Evolutionary conservation across 202 grass and related monocot genomes (phyloP).

Genomic region (Bolboschoenoplectus hybrid): DNA sequence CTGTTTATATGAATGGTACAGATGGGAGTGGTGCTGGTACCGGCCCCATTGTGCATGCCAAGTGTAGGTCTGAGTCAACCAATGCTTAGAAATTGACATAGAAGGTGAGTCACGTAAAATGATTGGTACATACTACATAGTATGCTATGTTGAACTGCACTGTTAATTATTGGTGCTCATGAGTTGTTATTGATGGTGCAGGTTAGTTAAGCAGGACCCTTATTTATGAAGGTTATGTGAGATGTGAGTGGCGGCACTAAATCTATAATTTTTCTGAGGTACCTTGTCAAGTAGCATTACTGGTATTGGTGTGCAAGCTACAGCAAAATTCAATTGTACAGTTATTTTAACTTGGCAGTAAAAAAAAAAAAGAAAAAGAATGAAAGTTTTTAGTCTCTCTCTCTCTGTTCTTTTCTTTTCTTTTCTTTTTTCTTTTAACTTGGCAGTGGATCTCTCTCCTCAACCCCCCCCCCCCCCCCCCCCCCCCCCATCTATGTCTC

Average conservation of each 20-base stretch:
- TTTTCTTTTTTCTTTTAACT: not conserved
- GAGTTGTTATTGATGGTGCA: constrained; percentile 11
- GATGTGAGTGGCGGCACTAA: not conserved
- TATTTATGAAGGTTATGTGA: constrained; percentile 1
- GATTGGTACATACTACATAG: constrained; percentile 23
- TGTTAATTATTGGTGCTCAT: constrained; percentile 10
- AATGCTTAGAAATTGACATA: constrained; percentile 52
- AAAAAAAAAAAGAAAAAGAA: constrained; percentile 14
- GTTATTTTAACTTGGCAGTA: not conserved
- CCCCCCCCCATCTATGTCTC: not conserved
- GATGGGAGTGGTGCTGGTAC: constrained; percentile 66
- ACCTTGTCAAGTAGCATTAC: constrained; percentile 16
- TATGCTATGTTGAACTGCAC: not conserved
- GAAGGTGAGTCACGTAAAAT: constrained; percentile 61
- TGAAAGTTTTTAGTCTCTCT: constrained; percentile 6
- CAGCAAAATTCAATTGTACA: constrained; percentile 29
- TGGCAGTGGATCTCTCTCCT: not conserved
- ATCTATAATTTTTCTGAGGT: constrained; percentile 3
- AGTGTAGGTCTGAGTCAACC: constrained; percentile 72
- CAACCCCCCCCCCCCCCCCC: not conserved
- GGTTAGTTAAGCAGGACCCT: constrained; percentile 7
- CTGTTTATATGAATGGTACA: constrained; percentile 82
- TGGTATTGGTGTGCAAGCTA: constrained; percentile 9
- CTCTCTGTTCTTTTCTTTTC: not conserved
- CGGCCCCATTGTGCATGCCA: constrained; percentile 95